These are phyloP conservation scores for Aspergillus quadricinctus DNA, from an alignment of 2,329 filamentous ascomycete species.

Conservation along the genomic window DNA sequence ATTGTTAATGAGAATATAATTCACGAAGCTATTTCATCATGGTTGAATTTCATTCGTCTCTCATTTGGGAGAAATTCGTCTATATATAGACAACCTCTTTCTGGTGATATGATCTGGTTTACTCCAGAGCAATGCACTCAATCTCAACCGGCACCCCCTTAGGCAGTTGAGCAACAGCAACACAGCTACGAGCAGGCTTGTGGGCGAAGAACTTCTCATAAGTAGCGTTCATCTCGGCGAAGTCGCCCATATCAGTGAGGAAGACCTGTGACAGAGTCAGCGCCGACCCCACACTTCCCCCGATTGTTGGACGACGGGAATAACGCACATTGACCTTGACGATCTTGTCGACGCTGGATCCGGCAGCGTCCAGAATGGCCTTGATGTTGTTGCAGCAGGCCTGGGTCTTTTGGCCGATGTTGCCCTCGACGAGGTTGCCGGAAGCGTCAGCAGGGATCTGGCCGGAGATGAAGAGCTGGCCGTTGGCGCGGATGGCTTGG, in stretches of 20 bases:
- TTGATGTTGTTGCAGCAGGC: constrained; percentile 74
- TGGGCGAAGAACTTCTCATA: constrained; percentile 67
- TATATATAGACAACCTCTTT: background rate
- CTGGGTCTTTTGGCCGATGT: constrained; percentile 64
- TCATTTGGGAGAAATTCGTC: background rate
- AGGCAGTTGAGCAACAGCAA: constrained; percentile 59
- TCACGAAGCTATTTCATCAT: background rate
- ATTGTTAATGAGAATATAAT: background rate
- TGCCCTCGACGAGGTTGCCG: constrained; percentile 59
- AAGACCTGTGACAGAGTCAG: constrained; percentile 56
- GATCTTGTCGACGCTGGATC: constrained; percentile 70
- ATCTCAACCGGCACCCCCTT: constrained; percentile 63
- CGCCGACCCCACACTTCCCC: background rate
- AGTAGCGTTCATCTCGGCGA: constrained; percentile 71
- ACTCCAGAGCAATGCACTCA: constrained; percentile 58
- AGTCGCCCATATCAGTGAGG: constrained; percentile 85
- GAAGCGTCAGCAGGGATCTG: constrained; percentile 68
- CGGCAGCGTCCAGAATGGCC: constrained; percentile 77
- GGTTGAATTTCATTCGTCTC: background rate
- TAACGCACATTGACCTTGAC: constrained; percentile 70
- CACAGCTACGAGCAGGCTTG: constrained; percentile 60
- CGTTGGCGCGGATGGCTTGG: constrained; percentile 63
- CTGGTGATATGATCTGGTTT: constrained; percentile 8
- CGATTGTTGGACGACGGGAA: background rate
- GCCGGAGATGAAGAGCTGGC: constrained; percentile 67